Evolutionary conservation across 2,329 filamentous ascomycete genomes (phyloP).

Genomic region (Fonsecaea pedrosoi): DNA sequence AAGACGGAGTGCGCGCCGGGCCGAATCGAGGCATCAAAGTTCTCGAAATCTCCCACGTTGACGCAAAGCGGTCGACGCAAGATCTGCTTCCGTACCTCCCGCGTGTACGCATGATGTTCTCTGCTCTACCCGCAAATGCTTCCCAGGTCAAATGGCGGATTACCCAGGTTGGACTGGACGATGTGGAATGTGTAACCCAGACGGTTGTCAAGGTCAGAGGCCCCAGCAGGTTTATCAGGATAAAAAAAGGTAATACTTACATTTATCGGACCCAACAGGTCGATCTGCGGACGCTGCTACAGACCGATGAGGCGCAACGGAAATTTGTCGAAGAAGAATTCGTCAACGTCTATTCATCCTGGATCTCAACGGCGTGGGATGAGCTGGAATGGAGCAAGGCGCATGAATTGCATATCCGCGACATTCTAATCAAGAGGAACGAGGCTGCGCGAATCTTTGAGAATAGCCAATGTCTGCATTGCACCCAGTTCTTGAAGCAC

Average conservation of each 20-base stretch:
- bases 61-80: conserved; percentile 75
- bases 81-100: conserved; percentile 86
- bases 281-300: conserved; percentile 49
- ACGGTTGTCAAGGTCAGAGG: conserved; percentile 63
- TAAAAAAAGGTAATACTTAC: conserved; percentile 55
- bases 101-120: conserved; percentile 70
- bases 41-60: conserved; percentile 74
- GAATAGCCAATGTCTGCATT: conserved; percentile 69
- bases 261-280: conserved; percentile 40
- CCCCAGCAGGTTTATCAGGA: conserved; percentile 55
- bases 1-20: conserved; percentile 71
- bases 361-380: conserved; percentile 77
- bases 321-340: conserved; percentile 73
- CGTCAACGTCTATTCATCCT: conserved; percentile 71
- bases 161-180: conserved; percentile 72
- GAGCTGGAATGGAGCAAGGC: conserved; percentile 81
- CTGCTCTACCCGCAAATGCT: conserved; percentile 69
- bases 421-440: conserved; percentile 75
- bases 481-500: conserved; percentile 84
- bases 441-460: conserved; percentile 69
- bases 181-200: conserved; percentile 84
- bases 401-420: conserved; percentile 80
- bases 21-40: conserved; percentile 75
- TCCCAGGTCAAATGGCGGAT: conserved; percentile 72
- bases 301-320: conserved; percentile 55